A percentile compares a stretch with the other conserved stretches of the same genome.
phyloP scores from a whole-genome alignment of 2,329 filamentous ascomycete genomes.

The Tolypocladium ovalisporum region DNA sequence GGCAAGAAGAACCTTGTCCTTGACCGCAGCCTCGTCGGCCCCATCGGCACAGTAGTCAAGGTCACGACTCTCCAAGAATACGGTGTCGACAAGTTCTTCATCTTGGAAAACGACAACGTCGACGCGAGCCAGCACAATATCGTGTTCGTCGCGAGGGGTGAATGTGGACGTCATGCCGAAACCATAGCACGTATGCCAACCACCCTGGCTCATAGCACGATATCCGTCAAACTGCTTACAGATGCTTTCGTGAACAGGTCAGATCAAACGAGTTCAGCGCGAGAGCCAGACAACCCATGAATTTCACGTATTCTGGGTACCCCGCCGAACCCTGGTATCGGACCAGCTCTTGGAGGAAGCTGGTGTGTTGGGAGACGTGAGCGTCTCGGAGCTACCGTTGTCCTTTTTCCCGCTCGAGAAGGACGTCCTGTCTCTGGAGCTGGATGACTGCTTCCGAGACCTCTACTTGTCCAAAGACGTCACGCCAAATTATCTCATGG shows the following conservation, averaged over 20 bases:
- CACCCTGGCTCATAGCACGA: background rate
- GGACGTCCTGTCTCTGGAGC: slow-evolving; percentile 82
- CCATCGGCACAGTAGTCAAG: slow-evolving; percentile 84
- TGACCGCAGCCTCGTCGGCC: slow-evolving; percentile 80
- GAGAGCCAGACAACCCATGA: slow-evolving; percentile 88
- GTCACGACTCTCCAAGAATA: slow-evolving; percentile 94
- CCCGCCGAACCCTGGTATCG: slow-evolving; percentile 80
- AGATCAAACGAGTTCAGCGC: slow-evolving; percentile 81
- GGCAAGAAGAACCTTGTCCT: slow-evolving; percentile 98
- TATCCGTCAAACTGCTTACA: slow-evolving; percentile 4
- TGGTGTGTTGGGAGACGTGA: slow-evolving; percentile 86
- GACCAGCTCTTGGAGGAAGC: slow-evolving; percentile 88
- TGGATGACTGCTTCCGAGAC: slow-evolving; percentile 78
- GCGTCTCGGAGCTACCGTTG: slow-evolving; percentile 74
- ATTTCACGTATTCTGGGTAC: slow-evolving; percentile 94
- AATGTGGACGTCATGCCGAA: slow-evolving; percentile 75
- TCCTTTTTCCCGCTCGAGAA: slow-evolving; percentile 87
- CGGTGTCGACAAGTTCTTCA: slow-evolving; percentile 95
- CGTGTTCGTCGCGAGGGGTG: slow-evolving; percentile 83
- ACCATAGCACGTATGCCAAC: slow-evolving; percentile 70
- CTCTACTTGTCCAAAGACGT: slow-evolving; percentile 86
- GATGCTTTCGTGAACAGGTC: slow-evolving; percentile 47
- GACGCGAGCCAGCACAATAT: slow-evolving; percentile 93
- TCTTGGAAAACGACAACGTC: slow-evolving; percentile 90
- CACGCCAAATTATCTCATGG: slow-evolving; percentile 78